Conservation (phyloP, 1,139 yeast genomes). For the Suhomyces atakaporum region DNA sequence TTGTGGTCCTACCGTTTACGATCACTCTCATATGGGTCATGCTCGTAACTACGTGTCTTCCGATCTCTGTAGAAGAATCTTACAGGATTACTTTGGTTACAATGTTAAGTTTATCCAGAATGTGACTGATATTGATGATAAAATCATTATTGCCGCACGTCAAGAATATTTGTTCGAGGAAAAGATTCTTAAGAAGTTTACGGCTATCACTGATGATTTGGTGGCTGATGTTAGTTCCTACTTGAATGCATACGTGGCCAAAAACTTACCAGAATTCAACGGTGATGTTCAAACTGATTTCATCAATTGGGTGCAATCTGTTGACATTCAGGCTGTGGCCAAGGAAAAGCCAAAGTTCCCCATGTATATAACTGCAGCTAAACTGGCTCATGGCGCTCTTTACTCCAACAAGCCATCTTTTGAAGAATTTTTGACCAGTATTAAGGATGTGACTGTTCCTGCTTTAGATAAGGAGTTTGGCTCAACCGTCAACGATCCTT, state of each 20-base stretch:
- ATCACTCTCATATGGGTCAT: slow-evolving; percentile 98
- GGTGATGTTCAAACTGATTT: slow-evolving; percentile 41
- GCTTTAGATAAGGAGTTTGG: slow-evolving; percentile 73
- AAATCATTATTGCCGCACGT: slow-evolving; percentile 91
- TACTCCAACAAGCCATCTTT: slow-evolving; percentile 17
- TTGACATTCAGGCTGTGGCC: slow-evolving; percentile 54
- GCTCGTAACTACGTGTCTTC: slow-evolving; percentile 95
- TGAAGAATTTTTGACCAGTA: slow-evolving; percentile 45
- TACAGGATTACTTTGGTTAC: slow-evolving; percentile 90
- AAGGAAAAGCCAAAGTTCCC: slow-evolving; percentile 75
- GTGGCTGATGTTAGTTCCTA: slow-evolving; percentile 43
- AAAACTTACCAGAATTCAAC: slow-evolving; percentile 55
- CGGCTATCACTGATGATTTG: slow-evolving; percentile 38
- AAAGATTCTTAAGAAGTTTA: slow-evolving; percentile 42
- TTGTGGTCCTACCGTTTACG: slow-evolving; percentile 99
- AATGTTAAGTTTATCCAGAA: slow-evolving; percentile 87
- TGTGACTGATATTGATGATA: slow-evolving; percentile 97
- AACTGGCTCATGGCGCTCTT: slow-evolving; percentile 51
- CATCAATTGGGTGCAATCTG: slow-evolving; percentile 49
- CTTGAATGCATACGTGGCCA: slow-evolving; percentile 50
- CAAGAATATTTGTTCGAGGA: slow-evolving; percentile 76
- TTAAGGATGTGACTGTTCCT: slow-evolving; percentile 77
- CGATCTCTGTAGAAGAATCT: slow-evolving; percentile 85
- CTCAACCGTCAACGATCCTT: slow-evolving; percentile 77
- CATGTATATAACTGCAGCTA: slow-evolving; percentile 75